Base-by-base conservation (phyloP, 2,329 filamentous ascomycete genomes). In the Plectosphaerella plurivora region DNA sequence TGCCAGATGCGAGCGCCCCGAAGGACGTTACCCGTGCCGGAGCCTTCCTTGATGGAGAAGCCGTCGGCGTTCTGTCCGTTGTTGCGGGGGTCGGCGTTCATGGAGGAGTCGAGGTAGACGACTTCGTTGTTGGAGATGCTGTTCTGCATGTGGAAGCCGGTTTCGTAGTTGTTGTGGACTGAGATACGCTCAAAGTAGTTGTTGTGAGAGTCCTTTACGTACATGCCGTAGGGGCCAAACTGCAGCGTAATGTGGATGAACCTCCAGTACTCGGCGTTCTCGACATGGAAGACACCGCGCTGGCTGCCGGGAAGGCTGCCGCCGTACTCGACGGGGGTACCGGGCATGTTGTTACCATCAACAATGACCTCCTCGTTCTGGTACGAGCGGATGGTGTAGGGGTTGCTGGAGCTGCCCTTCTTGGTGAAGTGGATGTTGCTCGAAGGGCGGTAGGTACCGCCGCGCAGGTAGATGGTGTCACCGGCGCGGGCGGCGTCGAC, bases 371-470 rank as follows among this genome's bases (percentile, higher is more conserved):
- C 69, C 55, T 78, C 75, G 5, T 59, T 61, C 7, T 65, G 60
- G 49, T 76, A 77, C 0, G 74, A 64, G 7, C 64, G 62, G n/a
- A 78, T 60, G 0, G 71, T 73, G 45, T 72, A 72, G 1, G 72
- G 73, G 1, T 65, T 61, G 0, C 67, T 62, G 12, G 63, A 59
- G 1, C 67, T 73, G 37, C 75, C 75, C 37, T 68, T 70, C 46
- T 71, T 71, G 36, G 63, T 72, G 59, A 78, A 68, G 57, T 77
- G 73, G 45, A 78, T 75, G 59, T 77, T 78, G 33, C 66, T 69
- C 1, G 70, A 70, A 0, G 69, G 71, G 22, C 66, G 62, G 59
- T 78, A 78, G n/a, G 56, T 50, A 0, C 67, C 68, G 47, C 66
- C 66, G 28, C 65, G 62, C 24, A 67, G 53, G 52, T 67, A 64